Evolutionary conservation across 805 yeast species (phyloP).

Genomic region (Lachancea sp.): DNA sequence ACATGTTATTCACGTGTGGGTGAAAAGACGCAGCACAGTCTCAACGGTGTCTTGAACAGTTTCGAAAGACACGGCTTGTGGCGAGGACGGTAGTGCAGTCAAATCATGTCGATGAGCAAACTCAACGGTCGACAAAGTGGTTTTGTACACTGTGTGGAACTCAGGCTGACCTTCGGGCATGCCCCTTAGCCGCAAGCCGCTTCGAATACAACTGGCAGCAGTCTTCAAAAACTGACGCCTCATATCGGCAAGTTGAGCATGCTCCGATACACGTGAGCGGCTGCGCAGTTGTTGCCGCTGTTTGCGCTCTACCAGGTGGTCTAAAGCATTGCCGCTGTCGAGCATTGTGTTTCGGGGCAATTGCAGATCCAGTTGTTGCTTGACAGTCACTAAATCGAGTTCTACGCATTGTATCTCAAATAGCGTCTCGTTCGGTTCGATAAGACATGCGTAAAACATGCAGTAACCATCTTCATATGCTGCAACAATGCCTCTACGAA

Average conservation of each 20-base stretch:
- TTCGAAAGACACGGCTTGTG: slow-evolving; percentile 26
- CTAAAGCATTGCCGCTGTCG: background rate
- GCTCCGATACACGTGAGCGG: slow-evolving; percentile 14
- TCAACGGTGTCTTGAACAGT: slow-evolving; percentile 34
- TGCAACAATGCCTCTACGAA: slow-evolving; percentile 21
- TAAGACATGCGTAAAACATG: background rate
- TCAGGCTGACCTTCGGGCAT: slow-evolving; percentile 27
- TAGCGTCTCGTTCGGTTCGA: background rate
- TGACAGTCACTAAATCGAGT: slow-evolving; percentile 5
- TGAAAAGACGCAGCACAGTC: slow-evolving; percentile 30
- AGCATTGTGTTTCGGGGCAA: background rate
- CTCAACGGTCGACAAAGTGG: slow-evolving; percentile 34
- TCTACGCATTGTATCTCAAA: slow-evolving; percentile 7
- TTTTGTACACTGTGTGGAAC: slow-evolving; percentile 32
- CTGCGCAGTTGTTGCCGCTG: slow-evolving; percentile 13
- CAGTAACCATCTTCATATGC: background rate
- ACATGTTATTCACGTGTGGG: slow-evolving; percentile 19
- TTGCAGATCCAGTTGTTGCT: slow-evolving; percentile 9
- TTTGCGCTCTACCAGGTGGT: slow-evolving; percentile 15
- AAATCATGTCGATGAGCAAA: slow-evolving; percentile 33
- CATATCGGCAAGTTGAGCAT: slow-evolving; percentile 21
- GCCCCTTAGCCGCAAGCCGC: slow-evolving; percentile 34
- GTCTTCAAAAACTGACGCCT: slow-evolving; percentile 26
- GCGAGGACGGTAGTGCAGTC: slow-evolving; percentile 9
- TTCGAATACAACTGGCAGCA: slow-evolving; percentile 31